Conservation (phyloP, 495 filamentous ascomycete species). For the Poronia punctata region DNA sequence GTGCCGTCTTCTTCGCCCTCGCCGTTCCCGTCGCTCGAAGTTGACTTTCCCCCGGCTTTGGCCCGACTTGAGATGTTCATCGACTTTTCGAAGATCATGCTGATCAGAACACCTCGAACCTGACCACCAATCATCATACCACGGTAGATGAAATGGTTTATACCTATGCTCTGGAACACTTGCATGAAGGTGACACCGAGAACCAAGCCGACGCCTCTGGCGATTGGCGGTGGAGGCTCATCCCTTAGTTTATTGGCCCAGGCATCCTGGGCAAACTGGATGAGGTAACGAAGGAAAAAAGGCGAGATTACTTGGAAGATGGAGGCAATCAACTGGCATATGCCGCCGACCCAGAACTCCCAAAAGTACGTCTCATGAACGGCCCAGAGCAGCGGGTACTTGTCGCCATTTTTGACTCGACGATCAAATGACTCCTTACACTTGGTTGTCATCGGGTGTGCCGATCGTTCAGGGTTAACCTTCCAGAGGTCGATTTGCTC, state of each 20-base stretch:
- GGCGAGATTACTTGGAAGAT: slow-evolving; percentile 68
- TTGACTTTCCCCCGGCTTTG: slow-evolving; percentile 56
- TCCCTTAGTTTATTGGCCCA: slow-evolving; percentile 52
- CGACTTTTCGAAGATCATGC: slow-evolving; percentile 71
- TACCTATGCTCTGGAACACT: slow-evolving; percentile 60
- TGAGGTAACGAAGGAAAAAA: slow-evolving; percentile 67
- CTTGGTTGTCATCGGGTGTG: slow-evolving; percentile 57
- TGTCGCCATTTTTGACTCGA: slow-evolving; percentile 57
- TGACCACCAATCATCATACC: slow-evolving; percentile 78
- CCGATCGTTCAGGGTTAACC: slow-evolving; percentile 73
- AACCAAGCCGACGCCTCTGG: slow-evolving; percentile 63
- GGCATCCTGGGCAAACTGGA: slow-evolving; percentile 71
- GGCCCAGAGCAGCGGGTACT: slow-evolving; percentile 70
- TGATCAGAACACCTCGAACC: slow-evolving; percentile 64
- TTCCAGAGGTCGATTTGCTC: slow-evolving; percentile 81
- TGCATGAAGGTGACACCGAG: slow-evolving; percentile 75
- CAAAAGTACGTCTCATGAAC: slow-evolving; percentile 80
- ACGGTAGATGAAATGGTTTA: slow-evolving; percentile 75
- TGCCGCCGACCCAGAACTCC: slow-evolving; percentile 78
- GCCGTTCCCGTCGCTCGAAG: slow-evolving; percentile 15
- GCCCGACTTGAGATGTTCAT: slow-evolving; percentile 76
- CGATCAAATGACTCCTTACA: slow-evolving; percentile 60
- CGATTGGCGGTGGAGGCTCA: slow-evolving; percentile 51
- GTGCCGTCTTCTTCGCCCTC: slow-evolving; percentile 8
- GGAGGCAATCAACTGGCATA: slow-evolving; percentile 65